Percentiles rank a stretch among this genome's conserved stretches.
phyloP scores from a whole-genome alignment of 495 filamentous ascomycete species.

The Rostrohypoxylon terebratum region DNA sequence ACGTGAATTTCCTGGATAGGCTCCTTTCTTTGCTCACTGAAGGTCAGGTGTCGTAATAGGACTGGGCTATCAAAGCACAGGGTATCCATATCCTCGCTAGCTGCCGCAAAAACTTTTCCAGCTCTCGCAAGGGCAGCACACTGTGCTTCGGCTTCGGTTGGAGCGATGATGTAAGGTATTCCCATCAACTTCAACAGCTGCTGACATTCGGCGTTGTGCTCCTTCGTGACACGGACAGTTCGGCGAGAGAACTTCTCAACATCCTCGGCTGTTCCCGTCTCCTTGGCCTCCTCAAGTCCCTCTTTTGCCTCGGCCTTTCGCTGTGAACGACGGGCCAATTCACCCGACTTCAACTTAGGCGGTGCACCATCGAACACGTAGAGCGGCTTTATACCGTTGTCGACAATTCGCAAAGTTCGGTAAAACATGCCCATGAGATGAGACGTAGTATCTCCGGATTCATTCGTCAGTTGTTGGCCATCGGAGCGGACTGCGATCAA shows the following conservation, averaged over 20 bases:
- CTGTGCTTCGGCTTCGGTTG: conserved; percentile 97
- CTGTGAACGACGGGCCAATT: conserved; percentile 91
- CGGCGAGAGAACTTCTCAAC: conserved; percentile 97
- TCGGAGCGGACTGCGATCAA: conserved; percentile 96
- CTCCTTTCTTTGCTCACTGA: conserved; percentile 96
- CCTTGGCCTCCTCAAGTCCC: conserved; percentile 92
- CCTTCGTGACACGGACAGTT: conserved; percentile 92
- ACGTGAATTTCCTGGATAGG: conserved; percentile 96
- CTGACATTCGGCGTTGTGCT: conserved; percentile 97
- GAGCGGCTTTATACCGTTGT: conserved; percentile 97
- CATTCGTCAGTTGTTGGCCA: conserved; percentile 93
- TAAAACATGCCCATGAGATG: conserved; percentile 99
- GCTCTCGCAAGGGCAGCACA: conserved; percentile 91
- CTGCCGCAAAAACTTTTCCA: conserved; percentile 95
- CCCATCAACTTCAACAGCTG: conserved; percentile 92
- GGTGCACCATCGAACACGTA: conserved; percentile 98
- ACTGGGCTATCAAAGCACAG: conserved; percentile 95
- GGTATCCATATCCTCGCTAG: conserved; percentile 99
- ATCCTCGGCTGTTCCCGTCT: conserved; percentile 96
- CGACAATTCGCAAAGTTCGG: conserved; percentile 95
- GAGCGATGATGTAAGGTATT: conserved; percentile 92
- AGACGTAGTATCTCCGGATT: conserved; percentile 94
- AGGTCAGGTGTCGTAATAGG: conserved; percentile 91
- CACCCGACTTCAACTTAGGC: conserved; percentile 95
- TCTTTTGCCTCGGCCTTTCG: conserved; percentile 90